Evolutionary conservation across 768 basidiomycete species (phyloP), one percentile per base, ranked within the genome.

Genomic region (Lentinus brumalis): DNA sequence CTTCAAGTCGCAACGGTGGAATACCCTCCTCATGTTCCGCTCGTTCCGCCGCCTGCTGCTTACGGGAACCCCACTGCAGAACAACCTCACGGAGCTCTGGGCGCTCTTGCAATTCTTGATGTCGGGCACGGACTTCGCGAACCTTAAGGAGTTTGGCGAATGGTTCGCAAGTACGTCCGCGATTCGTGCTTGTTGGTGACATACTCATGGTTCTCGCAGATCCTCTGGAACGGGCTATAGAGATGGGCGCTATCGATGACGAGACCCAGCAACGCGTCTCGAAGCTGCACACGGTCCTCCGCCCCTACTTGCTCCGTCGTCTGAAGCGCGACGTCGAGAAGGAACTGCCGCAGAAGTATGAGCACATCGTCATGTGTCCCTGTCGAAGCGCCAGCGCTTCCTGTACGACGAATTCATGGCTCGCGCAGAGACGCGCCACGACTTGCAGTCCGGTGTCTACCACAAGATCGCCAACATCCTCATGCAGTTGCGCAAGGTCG

Each of bases 241-340:
- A 97, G 68, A 86, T 86, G 79, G 92, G 92, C 1, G 84, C 83
- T 26, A 74, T 89, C 55, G 91, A 95, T 61, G 89, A 91, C 56
- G 94, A 96, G 66, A 94, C 86, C 0, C 78, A 91, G 75, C 90
- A 89, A 65, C 89, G 92, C 5, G 86, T 96, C 8, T 77, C 87
- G 31, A 94, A 95, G 67, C 80, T 97, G n/a, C 95, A 97, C 69
- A 89, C 86, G 0, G 96, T 99, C 50, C 78, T 99, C n/a, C 89
- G 95, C 35, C 97, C 97, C 0, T 98, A 97, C 76, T 84, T 98
- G 18, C 86, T 98, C 11, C 89, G 97, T 12, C 87, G 97, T n/a
- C 81, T 98, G 60, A 98, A 99, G 73, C 86, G 91, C n/a, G 96
- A 98, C 69, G 97, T 99, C 15, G 95, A 98, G 76, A 94, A 92